phyloP scores from a whole-genome alignment of 2,329 filamentous ascomycete species.

The Sporothrix schenckii region DNA sequence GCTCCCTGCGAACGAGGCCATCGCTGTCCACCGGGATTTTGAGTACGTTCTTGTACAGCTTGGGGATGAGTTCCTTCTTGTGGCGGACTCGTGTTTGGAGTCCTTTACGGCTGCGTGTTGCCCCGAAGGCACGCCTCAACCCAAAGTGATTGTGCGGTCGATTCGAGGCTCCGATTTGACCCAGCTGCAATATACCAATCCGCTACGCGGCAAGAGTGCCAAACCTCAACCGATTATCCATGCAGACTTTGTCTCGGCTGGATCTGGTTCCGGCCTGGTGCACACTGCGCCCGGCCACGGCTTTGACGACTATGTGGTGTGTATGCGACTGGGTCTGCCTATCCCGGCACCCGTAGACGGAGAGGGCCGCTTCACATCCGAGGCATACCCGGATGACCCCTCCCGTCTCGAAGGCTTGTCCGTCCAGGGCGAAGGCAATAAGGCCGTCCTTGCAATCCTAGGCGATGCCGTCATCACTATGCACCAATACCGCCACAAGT shows the following conservation, averaged over 20 bases:
- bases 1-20: conserved; percentile 85
- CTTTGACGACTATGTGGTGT: conserved; percentile 92
- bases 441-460: conserved; percentile 68
- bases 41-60: conserved; percentile 70
- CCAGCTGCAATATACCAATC: conserved; percentile 69
- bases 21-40: conserved; percentile 76
- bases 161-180: conserved; percentile 69
- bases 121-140: conserved; percentile 55
- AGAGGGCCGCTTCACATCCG: conserved; percentile 75
- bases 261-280: conserved; percentile 93
- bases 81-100: conserved; percentile 73
- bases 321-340: conserved; percentile 68
- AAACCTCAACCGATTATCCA: conserved; percentile 71
- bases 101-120: conserved; percentile 55
- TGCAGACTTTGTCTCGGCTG: conserved; percentile 84
- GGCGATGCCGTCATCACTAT: conserved; percentile 66
- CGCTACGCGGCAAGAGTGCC: conserved; percentile 63
- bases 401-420: conserved; percentile 67
- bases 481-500: conserved; percentile 82
- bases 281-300: conserved; percentile 94
- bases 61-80: conserved; percentile 63
- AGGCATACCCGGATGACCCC: conserved; percentile 74
- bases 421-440: conserved; percentile 50
- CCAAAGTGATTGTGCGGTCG: conserved; percentile 72
- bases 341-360: conserved; percentile 84